Base-by-base conservation (phyloP, 2,329 filamentous ascomycete species). In the Colletotrichum simmondsii region DNA sequence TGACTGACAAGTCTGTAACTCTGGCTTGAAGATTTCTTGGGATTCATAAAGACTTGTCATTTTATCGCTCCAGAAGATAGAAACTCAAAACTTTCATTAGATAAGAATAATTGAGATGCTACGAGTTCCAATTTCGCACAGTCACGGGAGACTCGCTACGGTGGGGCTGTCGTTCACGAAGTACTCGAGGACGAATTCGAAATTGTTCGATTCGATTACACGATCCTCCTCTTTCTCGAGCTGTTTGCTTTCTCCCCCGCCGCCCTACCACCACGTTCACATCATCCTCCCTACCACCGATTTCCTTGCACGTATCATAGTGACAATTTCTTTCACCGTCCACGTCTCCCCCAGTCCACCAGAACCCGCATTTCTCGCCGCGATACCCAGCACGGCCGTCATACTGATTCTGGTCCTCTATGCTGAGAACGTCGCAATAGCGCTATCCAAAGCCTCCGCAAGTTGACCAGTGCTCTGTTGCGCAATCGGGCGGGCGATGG, bases 401-500 rank as follows among this genome's bases (percentile, higher is more conserved):
- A 30, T 56, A 49, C 59, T 22, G 19, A 49, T 22, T 26, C 14
- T 14, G 7, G 3, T 19, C 14, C 26, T 56, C 26, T 63, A 72
- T 11, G 46, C 71, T 1, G 42, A 49, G 46, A 71, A 73, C 2
- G 66, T 52, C 6, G 66, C 66, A 16, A 73, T 73, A 3, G 71
- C 71, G 4, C 46, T 42, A 57, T 73, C 71, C 16, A 73, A 35
- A 14, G 71, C 71, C 30, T 65, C 61, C 5, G 49, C 42, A 2
- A 73, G 71, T 22, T 65, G 49, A 7, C 71, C 71, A 4, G 71
- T 73, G 22, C 71, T 73, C 66, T 71, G 61, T 56, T 73, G 14
- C 6, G 71, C 71, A n/a, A 73, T 73, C 12, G 71, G 71, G 32
- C 71, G 71, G 7, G 71, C 71, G 1, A 73, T 54, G 2, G 71